Conservation (phyloP, 2,329 filamentous ascomycete species). For the Ascochyta rabiei region DNA sequence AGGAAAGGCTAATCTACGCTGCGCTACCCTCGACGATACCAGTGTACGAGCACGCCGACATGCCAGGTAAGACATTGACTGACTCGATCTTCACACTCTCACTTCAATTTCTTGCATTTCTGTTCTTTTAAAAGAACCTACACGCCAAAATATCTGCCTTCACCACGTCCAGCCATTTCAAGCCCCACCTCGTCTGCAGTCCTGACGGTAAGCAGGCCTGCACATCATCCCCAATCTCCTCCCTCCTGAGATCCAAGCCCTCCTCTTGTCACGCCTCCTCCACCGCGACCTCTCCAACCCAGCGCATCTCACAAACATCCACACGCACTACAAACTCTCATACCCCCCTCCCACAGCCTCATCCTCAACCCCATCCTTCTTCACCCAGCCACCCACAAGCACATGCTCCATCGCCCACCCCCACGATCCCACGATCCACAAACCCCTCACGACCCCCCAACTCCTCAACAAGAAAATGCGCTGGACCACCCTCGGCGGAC, state of each 20-base stretch:
- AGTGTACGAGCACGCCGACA: conserved; percentile 67
- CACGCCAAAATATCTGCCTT: too few species aligned
- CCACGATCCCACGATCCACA: conserved; percentile 76
- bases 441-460: conserved; percentile 70
- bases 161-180: too few species aligned
- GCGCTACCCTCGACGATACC: conserved; percentile 19
- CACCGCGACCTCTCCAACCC: conserved; percentile 78
- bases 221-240: conserved; percentile 77
- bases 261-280: conserved; percentile 74
- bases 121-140: too few species aligned
- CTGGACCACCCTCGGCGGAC: conserved; percentile 93
- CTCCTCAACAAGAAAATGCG: conserved; percentile 81
- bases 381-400: conserved; percentile 50
- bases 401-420: conserved; percentile 53
- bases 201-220: conserved; percentile 65
- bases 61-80: conserved; percentile 66
- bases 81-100: neutral
- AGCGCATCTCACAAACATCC: conserved; percentile 85
- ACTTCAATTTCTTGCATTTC: neutral
- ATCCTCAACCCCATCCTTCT: conserved; percentile 55
- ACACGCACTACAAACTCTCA: conserved; percentile 76
- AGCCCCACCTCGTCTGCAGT: neutral
- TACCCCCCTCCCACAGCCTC: conserved; percentile 55
- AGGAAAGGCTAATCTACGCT: conserved; percentile 7
- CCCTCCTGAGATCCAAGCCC: conserved; percentile 69